Percentiles rank a stretch among this genome's conserved stretches.
These are phyloP conservation scores for Fusarium graminum DNA, from an alignment of 2,329 filamentous ascomycete genomes.

Conservation along the genomic window DNA sequence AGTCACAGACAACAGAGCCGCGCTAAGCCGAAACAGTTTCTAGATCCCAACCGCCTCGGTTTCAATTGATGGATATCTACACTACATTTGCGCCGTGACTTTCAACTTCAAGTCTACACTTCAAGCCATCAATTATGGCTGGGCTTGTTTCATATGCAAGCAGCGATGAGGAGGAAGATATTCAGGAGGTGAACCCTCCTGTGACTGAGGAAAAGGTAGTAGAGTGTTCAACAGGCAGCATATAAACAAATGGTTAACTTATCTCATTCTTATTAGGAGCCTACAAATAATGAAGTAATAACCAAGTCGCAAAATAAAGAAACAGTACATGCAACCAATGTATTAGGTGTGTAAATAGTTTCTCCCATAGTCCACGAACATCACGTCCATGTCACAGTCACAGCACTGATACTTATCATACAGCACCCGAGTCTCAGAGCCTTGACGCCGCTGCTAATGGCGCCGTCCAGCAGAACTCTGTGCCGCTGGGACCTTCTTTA, in stretches of 20 bases:
- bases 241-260: background rate
- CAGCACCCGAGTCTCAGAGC: slow-evolving; percentile 21
- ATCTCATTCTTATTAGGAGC: slow-evolving; percentile 28
- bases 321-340: slow-evolving; percentile 5
- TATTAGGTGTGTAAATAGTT: slow-evolving; percentile 16
- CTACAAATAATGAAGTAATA: slow-evolving; percentile 6
- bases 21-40: slow-evolving; percentile 41
- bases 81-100: slow-evolving; percentile 1
- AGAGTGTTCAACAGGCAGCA: background rate
- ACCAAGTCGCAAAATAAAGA: slow-evolving; percentile 8
- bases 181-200: slow-evolving; percentile 26
- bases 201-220: slow-evolving; percentile 27
- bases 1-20: slow-evolving; percentile 10
- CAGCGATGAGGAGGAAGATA: slow-evolving; percentile 64
- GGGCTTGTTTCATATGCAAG: slow-evolving; percentile 65
- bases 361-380: background rate
- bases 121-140: slow-evolving; percentile 53
- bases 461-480: slow-evolving; percentile 51
- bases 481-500: slow-evolving; percentile 57
- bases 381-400: background rate
- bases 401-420: slow-evolving; percentile 7
- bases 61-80: slow-evolving; percentile 4
- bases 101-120: slow-evolving; percentile 10
- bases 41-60: slow-evolving; percentile 31
- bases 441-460: slow-evolving; percentile 42